A percentile compares a stretch with the other conserved stretches of the same genome.
These are phyloP conservation scores for Fraxinus greggii DNA, from an alignment of 305 asterid species.

Conservation along the genomic window DNA sequence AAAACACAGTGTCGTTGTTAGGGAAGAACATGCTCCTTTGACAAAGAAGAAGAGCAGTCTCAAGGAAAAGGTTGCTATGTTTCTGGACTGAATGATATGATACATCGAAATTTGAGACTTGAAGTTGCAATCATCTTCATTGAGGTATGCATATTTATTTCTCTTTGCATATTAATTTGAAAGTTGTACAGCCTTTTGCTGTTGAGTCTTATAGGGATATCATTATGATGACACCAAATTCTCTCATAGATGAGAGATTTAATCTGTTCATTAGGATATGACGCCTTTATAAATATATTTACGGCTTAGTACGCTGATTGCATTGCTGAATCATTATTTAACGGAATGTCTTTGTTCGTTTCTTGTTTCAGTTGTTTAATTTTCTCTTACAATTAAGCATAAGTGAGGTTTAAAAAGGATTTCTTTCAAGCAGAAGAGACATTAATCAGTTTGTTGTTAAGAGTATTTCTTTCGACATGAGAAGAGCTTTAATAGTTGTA, in stretches of 20 bases:
- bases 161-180: neutral
- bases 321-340: neutral
- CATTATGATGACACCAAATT: neutral
- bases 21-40: constrained; percentile 19
- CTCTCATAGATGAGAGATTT: neutral
- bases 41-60: constrained; percentile 49
- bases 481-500: neutral
- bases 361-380: neutral
- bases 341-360: neutral
- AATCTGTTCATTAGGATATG: neutral
- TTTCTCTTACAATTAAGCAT: neutral
- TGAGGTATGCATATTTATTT: constrained; percentile 1
- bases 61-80: constrained; percentile 46
- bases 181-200: constrained; percentile 2
- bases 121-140: neutral
- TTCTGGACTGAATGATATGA: constrained; percentile 28
- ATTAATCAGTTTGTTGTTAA: neutral
- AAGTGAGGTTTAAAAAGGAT: neutral
- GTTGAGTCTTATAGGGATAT: neutral
- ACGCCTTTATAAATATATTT: neutral
- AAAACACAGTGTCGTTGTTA: constrained; percentile 1
- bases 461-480: neutral
- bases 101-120: neutral
- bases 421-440: neutral
- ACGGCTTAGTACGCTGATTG: neutral